Evolutionary conservation across 106 monocot genomes (phyloP).

Genomic region (Acorus gramineus): DNA sequence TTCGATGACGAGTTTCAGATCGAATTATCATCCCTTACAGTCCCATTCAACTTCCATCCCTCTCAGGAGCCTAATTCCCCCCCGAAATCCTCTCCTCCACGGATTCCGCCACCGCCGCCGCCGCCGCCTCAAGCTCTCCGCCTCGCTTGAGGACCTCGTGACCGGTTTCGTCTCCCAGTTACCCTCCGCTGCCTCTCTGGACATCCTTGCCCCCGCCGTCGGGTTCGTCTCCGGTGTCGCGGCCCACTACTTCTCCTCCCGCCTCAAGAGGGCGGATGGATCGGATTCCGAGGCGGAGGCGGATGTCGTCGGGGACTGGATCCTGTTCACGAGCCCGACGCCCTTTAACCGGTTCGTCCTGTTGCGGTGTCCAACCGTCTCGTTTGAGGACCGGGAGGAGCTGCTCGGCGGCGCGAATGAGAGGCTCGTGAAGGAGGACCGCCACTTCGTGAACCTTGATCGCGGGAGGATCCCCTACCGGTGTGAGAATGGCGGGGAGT

Average conservation of each 20-base stretch:
- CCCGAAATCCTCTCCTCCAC: constrained; percentile 6
- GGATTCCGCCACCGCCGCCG: background rate
- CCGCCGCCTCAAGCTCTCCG: constrained; percentile 1
- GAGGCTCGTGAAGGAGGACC: constrained; percentile 32
- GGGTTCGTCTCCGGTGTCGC: constrained; percentile 22
- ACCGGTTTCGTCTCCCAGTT: constrained; percentile 14
- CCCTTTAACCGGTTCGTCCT: constrained; percentile 80
- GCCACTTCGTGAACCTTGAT: constrained; percentile 42
- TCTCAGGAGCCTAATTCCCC: background rate
- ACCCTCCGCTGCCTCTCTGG: constrained; percentile 18
- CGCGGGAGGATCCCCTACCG: constrained; percentile 27
- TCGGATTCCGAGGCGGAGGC: background rate
- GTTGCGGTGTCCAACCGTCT: constrained; percentile 73
- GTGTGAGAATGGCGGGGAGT: background rate
- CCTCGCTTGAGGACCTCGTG: constrained; percentile 25
- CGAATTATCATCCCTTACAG: too few species aligned
- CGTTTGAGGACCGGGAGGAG: constrained; percentile 42
- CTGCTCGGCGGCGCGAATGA: constrained; percentile 37
- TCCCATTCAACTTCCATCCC: too few species aligned
- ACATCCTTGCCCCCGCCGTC: constrained; percentile 39
- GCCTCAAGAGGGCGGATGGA: background rate
- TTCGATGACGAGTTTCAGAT: too few species aligned
- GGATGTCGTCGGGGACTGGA: constrained; percentile 43
- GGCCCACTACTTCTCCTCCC: constrained; percentile 16
- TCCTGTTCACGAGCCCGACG: constrained; percentile 69